Evolutionary conservation across 2,329 filamentous ascomycete species (phyloP).

Genomic region (Tolypocladium tropicale): DNA sequence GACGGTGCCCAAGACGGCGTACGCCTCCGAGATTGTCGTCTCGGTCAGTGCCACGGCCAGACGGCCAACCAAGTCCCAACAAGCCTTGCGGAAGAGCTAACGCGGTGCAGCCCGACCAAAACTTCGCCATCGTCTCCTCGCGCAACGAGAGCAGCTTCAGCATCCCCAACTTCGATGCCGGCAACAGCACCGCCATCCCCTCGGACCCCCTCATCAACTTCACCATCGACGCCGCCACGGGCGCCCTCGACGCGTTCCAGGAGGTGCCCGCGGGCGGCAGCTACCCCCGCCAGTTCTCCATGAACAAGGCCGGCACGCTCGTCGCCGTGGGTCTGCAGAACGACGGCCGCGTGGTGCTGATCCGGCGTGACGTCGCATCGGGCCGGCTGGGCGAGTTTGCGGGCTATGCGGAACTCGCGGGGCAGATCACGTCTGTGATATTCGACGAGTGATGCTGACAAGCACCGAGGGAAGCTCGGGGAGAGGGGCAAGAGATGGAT

Average conservation of each 20-base stretch:
- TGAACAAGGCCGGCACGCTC: slow-evolving; percentile 53
- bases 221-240: slow-evolving; percentile 41
- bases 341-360: slow-evolving; percentile 49
- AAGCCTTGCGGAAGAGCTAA: not conserved
- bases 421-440: slow-evolving; percentile 34
- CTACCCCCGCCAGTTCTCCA: slow-evolving; percentile 55
- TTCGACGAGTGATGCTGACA: slow-evolving; percentile 29
- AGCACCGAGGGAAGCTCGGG: not conserved
- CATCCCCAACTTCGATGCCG: slow-evolving; percentile 32
- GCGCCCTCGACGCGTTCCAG: slow-evolving; percentile 44
- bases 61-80: too few species aligned
- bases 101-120: slow-evolving; percentile 39
- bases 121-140: slow-evolving; percentile 57
- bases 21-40: slow-evolving; percentile 45
- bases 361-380: slow-evolving; percentile 46
- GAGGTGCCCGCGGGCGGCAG: slow-evolving; percentile 53
- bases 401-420: slow-evolving; percentile 30
- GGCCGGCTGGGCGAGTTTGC: slow-evolving; percentile 44
- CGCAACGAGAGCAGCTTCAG: slow-evolving; percentile 49
- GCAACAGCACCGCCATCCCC: slow-evolving; percentile 31
- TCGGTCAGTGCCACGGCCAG: slow-evolving; percentile 37
- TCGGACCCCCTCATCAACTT: slow-evolving; percentile 59
- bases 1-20: slow-evolving; percentile 28
- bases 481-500: too few species aligned
- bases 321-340: slow-evolving; percentile 57